These are phyloP conservation scores for Suillus placidus DNA, from an alignment of 768 basidiomycete genomes.

Conservation along the genomic window DNA sequence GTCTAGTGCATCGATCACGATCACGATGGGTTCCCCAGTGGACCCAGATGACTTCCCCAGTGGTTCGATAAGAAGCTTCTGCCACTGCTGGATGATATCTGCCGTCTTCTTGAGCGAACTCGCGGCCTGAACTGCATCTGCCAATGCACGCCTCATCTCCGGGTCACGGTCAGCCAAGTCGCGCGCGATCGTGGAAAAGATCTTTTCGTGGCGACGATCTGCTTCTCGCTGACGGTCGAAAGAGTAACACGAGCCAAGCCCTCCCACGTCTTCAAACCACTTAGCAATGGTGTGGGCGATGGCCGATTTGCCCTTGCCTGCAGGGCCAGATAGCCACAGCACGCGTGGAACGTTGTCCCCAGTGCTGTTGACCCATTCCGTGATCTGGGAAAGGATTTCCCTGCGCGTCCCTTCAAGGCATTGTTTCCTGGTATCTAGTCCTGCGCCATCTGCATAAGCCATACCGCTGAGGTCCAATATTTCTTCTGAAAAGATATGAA, in stretches of 20 bases:
- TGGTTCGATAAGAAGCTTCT: constrained; percentile 22
- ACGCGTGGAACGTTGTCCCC: background rate
- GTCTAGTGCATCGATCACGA: constrained; percentile 31
- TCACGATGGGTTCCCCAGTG: constrained; percentile 23
- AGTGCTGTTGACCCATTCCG: background rate
- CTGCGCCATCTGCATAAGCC: background rate
- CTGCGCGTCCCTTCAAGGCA: constrained; percentile 1
- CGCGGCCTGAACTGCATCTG: background rate
- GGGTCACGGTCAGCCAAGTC: constrained; percentile 20
- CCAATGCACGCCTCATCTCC: background rate
- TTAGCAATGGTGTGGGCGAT: constrained; percentile 16
- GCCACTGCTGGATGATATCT: constrained; percentile 16
- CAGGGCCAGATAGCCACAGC: constrained; percentile 9
- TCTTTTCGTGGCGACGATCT: constrained; percentile 7
- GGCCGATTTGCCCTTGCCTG: constrained; percentile 19
- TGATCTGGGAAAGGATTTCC: constrained; percentile 1
- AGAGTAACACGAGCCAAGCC: constrained; percentile 25
- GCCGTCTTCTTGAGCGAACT: background rate
- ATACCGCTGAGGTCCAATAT: constrained; percentile 1
- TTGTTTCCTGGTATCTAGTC: constrained; percentile 8
- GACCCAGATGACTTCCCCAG: constrained; percentile 7
- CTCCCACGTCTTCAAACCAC: constrained; percentile 10
- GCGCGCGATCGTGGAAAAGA: background rate
- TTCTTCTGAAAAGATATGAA: background rate
- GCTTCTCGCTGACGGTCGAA: constrained; percentile 16